Base-by-base conservation (phyloP, 1,139 yeast genomes). In the Pichia sp. region DNA sequence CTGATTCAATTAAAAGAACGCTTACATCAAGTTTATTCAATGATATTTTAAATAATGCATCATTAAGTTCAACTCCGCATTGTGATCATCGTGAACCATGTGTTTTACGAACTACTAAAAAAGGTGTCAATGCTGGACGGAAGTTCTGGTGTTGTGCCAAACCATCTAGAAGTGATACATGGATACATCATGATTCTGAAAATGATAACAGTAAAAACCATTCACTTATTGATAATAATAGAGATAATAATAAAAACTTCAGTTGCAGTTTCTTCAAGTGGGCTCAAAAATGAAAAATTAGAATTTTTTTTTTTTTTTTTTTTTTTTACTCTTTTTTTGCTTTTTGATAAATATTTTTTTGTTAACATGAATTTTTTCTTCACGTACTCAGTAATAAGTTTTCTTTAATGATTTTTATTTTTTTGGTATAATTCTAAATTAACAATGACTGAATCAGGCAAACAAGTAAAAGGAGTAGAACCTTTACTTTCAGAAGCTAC, bases 141-240 rank as follows among this genome's bases (percentile, higher is more conserved):
- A 76, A 71, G 53, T 80, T 79, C 53, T 80, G 85, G 86, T 70
- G 78, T 35, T 80, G 87, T 56, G 52, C 68, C 0, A 63, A 67
- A 48, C 62, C 67, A 1, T 40, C 58, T 1, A 48, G 41, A 29
- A 42, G 46, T 12, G 54, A 57, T 4, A 44, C 55, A 3, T 59
- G 62, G 62, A 39, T 30, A 11, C 42, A 25, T 24, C 22, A 32
- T n/a, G 37, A 43, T 1, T 36, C 33, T 4, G 29, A 24, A 4
- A 10, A 30, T 3, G 38, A 35, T 4, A 40, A 35, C 16, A 41
- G 23, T 11, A n/a, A 31, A 10, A 41, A 36, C 4, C 8, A 8
- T 37, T 20, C n/a, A 16, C 30, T 5, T 10, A 5, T 29, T 6
- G 31, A 40, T 8, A 29, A 25, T 8, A 9, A 28, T 20, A 43